Conservation (phyloP, 2,329 filamentous ascomycete genomes). For the Dendrostoma leiphaemia region DNA sequence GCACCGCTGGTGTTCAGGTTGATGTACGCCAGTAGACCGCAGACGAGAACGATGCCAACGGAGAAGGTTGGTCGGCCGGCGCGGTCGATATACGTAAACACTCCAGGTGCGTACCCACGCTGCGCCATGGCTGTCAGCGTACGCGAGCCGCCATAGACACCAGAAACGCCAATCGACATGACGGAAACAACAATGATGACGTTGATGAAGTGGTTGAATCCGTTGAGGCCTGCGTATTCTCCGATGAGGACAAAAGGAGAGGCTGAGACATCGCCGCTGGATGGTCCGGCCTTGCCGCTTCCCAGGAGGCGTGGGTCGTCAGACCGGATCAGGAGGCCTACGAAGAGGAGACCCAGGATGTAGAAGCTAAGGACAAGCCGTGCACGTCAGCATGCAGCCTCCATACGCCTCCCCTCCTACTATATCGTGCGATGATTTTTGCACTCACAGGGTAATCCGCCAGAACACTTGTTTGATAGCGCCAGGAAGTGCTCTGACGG, state of each 20-base stretch:
- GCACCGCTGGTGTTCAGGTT: slow-evolving; percentile 42
- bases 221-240: slow-evolving; percentile 49
- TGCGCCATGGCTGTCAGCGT: slow-evolving; percentile 59
- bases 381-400: too few species aligned
- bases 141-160: slow-evolving; percentile 58
- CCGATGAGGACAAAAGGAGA: slow-evolving; percentile 60
- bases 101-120: slow-evolving; percentile 55
- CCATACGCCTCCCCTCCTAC: too few species aligned
- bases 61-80: slow-evolving; percentile 54
- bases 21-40: slow-evolving; percentile 51
- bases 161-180: slow-evolving; percentile 56
- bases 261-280: slow-evolving; percentile 42
- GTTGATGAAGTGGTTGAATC: slow-evolving; percentile 58
- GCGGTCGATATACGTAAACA: slow-evolving; percentile 57
- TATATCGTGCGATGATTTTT: too few species aligned
- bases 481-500: slow-evolving; percentile 70
- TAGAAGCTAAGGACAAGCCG: too few species aligned
- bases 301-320: slow-evolving; percentile 45
- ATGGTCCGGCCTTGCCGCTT: too few species aligned
- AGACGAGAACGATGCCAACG: slow-evolving; percentile 43
- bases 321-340: slow-evolving; percentile 48
- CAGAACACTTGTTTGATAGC: slow-evolving; percentile 78
- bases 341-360: slow-evolving; percentile 49
- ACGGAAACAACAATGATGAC: slow-evolving; percentile 58
- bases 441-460: slow-evolving; percentile 55